Base-by-base conservation (phyloP, 2,329 filamentous ascomycete species). In the Fusarium verrucosum region DNA sequence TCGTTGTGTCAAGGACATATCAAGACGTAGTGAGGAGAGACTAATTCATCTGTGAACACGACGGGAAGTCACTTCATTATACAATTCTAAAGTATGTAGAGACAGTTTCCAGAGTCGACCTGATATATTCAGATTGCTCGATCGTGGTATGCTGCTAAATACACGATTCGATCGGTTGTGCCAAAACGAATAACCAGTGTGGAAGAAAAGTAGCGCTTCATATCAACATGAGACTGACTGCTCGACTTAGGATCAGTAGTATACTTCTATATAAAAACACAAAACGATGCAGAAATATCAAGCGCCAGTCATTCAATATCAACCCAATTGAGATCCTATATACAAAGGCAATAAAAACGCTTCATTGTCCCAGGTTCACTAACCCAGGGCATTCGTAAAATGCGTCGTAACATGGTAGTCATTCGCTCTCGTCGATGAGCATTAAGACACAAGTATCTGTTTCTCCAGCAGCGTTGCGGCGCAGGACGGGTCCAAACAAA, bases 261-360 rank as follows among this genome's bases (percentile, higher is more conserved):
- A 20, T 40, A 36, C 33, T 42, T 43, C 40, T 62, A 62, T 47
- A 35, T 50, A 61, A 43, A 51, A 20, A 38, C 30, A 20, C 17
- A 38, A 25, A 46, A 36, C 32, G 19, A n/a, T 38, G 20, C 33
- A 40, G 41, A 46, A 37, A 46, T 17, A 35, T 46, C 46, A 45
- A 46, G 32, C 36, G 20, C 35, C 37, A 20, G 9, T 22, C 40
- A 37, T 54, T 38, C 23, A 28, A 33, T 32, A 32, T n/a, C 35
- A 46, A 35, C 32, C 30, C 28, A 53, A 43, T 35, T 36, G 16
- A 37, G 22, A 55, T 51, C 52, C 30, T 64, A 49, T 54, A 58
- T 50, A 55, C 42, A 45, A 32, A 32, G 19, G n/a, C 44, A 32
- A 62, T 50, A 44, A 58, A 23, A 36, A 66, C 44, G 49, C 52